Percentiles rank a stretch among this genome's conserved stretches.
Conservation (phyloP, 176 grass and related monocot genomes). For the Paspalum notatum region DNA sequence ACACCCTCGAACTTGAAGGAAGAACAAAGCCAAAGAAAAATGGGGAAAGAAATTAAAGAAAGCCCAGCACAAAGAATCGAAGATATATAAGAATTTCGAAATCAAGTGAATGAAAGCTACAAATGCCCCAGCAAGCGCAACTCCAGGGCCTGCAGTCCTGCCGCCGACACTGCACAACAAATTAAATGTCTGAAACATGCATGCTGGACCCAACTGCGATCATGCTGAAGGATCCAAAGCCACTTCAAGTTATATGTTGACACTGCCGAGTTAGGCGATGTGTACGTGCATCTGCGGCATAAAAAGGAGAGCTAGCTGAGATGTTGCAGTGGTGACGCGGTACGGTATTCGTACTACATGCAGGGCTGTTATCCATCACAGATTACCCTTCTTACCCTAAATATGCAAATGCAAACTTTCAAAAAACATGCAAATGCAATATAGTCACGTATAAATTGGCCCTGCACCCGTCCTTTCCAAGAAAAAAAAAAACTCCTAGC, state of each 20-base stretch:
- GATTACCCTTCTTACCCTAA: neutral
- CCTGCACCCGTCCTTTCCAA: neutral
- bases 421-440: neutral
- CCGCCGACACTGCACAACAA: neutral
- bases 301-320: conserved; percentile 23
- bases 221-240: conserved; percentile 40
- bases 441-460: too few relatives aligned
- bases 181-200: conserved; percentile 29
- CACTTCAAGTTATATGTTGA: neutral
- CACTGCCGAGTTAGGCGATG: conserved; percentile 14
- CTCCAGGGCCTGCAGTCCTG: conserved; percentile 13
- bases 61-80: neutral
- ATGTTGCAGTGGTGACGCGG: neutral
- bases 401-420: neutral
- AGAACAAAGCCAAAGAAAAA: neutral
- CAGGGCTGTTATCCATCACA: neutral
- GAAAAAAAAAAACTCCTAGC: too few relatives aligned
- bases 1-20: neutral
- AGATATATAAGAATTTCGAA: neutral
- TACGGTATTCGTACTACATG: neutral
- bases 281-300: neutral
- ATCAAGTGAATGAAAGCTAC: conserved; percentile 16
- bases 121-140: neutral
- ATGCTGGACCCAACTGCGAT: conserved; percentile 19
- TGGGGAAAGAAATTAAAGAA: too few relatives aligned